Base-by-base conservation (phyloP, 306 rosid species). In the Mucuna pruriens region DNA sequence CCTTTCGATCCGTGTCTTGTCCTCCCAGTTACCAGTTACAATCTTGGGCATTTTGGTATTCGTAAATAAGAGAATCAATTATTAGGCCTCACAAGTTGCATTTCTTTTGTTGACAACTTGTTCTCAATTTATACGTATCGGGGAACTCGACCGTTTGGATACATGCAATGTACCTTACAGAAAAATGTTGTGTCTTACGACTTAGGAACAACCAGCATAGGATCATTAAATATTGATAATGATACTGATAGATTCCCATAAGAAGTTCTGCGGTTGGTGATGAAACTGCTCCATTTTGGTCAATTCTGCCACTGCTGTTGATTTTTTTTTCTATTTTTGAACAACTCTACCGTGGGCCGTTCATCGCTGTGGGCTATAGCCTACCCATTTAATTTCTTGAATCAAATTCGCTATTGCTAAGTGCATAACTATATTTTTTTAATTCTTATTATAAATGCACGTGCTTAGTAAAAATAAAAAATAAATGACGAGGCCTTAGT, bases 21-120 rank as follows among this genome's bases (percentile, higher is more conserved):
- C 45, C 44, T 57, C 63, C 4, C 19, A 19, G 45, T 64, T 34
- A 70, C 74, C 46, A 69, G 38, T 60, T 77, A 36, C 85, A 31
- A 12, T 69, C 49, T 70, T 71, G 45, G 63, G 71, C 36, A 19
- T 76, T 67, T 60, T 16, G 23, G 39, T 6, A 11, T 63, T 72
- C 66, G 22, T 68, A 16, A 57, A 40, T 68, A 58, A 60, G 29
- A 58, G 60, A 19, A 58, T 82, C 77, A 75, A 76, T 68, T 58
- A 82, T 76, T 19, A 57, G 6, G 26, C 20, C 38, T 61, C 31
- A 12, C 74, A 76, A 76, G 31, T 76, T 82, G 25, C 38, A 15
- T 38, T 45, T 46, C 34, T 23, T 23, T 22, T 34, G 20, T 36
- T 51, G 44, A n/a, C 38, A 64, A 26, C 22, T 65, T 65, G 52